Base-by-base conservation (phyloP, 495 filamentous ascomycete genomes). In the Bacidia gigantensis region DNA sequence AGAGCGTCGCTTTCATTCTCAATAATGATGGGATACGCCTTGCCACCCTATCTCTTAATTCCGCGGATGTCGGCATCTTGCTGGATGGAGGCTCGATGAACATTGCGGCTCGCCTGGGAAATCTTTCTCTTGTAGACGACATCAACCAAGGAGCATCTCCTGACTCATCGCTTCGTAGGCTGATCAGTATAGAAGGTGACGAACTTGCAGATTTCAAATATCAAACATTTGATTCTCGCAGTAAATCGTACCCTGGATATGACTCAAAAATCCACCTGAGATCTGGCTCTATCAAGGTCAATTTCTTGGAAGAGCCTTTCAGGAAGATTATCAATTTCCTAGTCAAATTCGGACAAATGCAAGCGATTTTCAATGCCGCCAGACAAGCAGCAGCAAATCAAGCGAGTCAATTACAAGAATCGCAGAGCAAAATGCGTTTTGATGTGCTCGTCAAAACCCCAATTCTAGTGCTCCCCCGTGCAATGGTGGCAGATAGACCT, bases 301-400 rank as follows among this genome's bases (percentile, higher is more conserved):
- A 95, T 62, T 97, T 98, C 62, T 65, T 96, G 7, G 88, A 94
- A 57, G 92, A 97, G 63, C 92, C 92, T 3, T 97, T 95, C 70
- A 84, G 93, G 40, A 97, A 97, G 68, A 98, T 98, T 54, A 86
- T 97, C 67, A 86, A 95, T 61, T 98, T 97, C 67, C 72, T 89
- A 25, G 86, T 98, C 60, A 98, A 98, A 58, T 98, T 98, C 61
- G 92, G 92, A 52, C 94, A 94, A 68, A 98, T 98, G 92, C 92
- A 97, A 66, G 89, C 92, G 21, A 89, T 98, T 45, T 97, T 95
- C 74, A 97, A 98, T 64, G 90, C 92, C 18, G 92, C 92, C 20
- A 80, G 93, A 22, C 87, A 89, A 65, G 92, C 92, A 48, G 92
- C 92, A n/a, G 86, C 89, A 22, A 89, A 85, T 54, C 89, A 95